Evolutionary conservation across 257 asterid genomes (phyloP), one percentile per base, ranked within the genome.

Genomic region (Nicotiana benthamiana): DNA sequence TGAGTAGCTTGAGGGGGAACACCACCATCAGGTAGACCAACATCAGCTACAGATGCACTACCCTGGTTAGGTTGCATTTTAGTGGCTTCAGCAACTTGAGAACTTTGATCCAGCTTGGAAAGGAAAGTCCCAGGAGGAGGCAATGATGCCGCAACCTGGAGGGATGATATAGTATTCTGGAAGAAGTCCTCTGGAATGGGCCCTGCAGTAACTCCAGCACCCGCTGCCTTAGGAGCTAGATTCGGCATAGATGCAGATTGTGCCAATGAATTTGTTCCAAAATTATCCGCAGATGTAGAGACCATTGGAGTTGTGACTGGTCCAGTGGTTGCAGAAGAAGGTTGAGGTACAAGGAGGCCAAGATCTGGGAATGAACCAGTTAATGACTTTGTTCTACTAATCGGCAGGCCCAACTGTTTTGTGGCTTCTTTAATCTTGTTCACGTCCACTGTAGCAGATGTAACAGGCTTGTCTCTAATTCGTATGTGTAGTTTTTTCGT

Each of bases 111-210:
- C 86, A 91, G 68, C 87, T 85, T 92, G 43, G 97, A 90, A 64
- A 96, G 91, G 84, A 86, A 81, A 56, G 88, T 87, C 84, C 97
- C 99, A 56, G 99, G 87, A 78, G 98, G 98, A 62, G 95, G 95
- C 57, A 96, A 87, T 54, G 97, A 86, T 68, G 93, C 93, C 11
- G 97, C 97, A 85, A 89, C 98, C 86, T 94, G 92, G 83, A 94
- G 62, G 76, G 99, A 96, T 18, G 98, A 91, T 82, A 96, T 86
- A 27, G 99, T 95, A 75, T 96, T 88, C 94, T 94, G 97, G 87
- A 94, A 96, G 81, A 96, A 96, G 93, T 96, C 99, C 92, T 96
- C 99, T 4, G 99, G 97, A 80, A 96, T 96, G 40, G 99, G 98
- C 75, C 93, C 83, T 27, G 85, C 96, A 75, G 94, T 75, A 80